Evolutionary conservation across 2,329 filamentous ascomycete genomes (phyloP), one percentile per base, ranked within the genome.

Genomic region (Monosporascus sp.): DNA sequence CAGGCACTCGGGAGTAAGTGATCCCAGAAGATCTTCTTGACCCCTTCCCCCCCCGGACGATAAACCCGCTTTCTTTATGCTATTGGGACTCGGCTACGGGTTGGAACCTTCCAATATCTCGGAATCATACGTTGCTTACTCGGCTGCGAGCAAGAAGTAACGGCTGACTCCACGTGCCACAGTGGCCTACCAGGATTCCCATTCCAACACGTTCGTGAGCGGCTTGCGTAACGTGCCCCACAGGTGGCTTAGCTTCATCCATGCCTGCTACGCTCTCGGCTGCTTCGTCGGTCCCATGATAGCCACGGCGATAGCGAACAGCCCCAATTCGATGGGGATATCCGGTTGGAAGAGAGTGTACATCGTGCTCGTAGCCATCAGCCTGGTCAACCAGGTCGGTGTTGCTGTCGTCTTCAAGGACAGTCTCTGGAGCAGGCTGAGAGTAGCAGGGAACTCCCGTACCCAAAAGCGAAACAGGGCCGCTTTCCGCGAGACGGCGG

Each of bases 221-320:
- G 71, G 74, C 0, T 64, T 77, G 1, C 73, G 73, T 9, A 71
- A 71, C 17, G 69, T 67, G 0, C 77, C 81, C 0, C 81, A 86
- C 60, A 70, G 81, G 5, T 85, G 81, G 78, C 70, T 86, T 0
- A 79, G 81, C 0, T 79, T 85, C 51, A 83, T 86, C 17, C 84
- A 86, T 56, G 83, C 82, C 8, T 82, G 81, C 74, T 86, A 83
- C 58, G 73, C 72, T 60, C 74, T 77, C 0, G 83, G 83, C 0
- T 79, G 78, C 47, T 71, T 86, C 2, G 72, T 82, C 4, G 78
- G 75, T 0, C 83, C 83, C 0, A 81, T 86, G 47, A 74, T 76
- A 2, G 74, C 76, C 0, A 80, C 75, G 0, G 73, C 72, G 0
- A 70, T 84, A n/a, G 79, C 80, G 0, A 68, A 63, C 1, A 62